Base-by-base conservation (phyloP, 176 grass and related monocot genomes). In the Paspalum notatum region DNA sequence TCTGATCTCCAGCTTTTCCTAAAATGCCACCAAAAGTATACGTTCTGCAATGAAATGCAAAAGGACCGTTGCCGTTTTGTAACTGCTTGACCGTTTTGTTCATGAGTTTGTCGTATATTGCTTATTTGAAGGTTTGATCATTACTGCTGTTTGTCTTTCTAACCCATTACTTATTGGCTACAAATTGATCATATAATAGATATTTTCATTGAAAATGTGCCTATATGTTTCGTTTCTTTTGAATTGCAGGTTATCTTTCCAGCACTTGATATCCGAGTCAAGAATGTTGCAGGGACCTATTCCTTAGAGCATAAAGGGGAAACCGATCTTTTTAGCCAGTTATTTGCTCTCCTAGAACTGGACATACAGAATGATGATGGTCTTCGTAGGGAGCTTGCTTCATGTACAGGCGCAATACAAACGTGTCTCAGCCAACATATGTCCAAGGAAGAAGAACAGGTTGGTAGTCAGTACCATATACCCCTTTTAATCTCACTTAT, bases 361-460 rank as follows among this genome's bases (percentile, higher is more conserved):
- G 82, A 98, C 71, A 83, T 93, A 75, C 88, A 92, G 66, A 91
- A 89, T 79, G 85, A 93, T 24, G 80, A 92, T 47, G n/a, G 75
- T 69, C 91, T 96, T 54, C 85, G 82, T 51, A 91, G 97, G 83
- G 90, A 99, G 85, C 89, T 99, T 14, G 93, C 97, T 27, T 99
- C 97, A 49, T 93, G 88, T 80, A 99, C 93, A 51, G 91, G 97
- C 40, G 89, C 89, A 38, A 99, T 99, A 62, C 85, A 93, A 78
- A 96, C 93, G 20, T 96, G 88, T 72, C 90, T 99, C 51, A 90
- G 71, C 68, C 97, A 99, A 71, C 97, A 99, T 84, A 93, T 99
- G 97, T 96, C 87, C 69, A 99, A 99, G 81, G 97, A 99, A 93
- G 91, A 99, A 76, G 93, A 99, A 57, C 97, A 99, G 90, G 97